A percentile compares a stretch with the other conserved stretches of the same genome.
These are phyloP conservation scores for Lodderomyces pseudojiufengensis DNA, from an alignment of 1,139 yeast species.

Conservation along the genomic window DNA sequence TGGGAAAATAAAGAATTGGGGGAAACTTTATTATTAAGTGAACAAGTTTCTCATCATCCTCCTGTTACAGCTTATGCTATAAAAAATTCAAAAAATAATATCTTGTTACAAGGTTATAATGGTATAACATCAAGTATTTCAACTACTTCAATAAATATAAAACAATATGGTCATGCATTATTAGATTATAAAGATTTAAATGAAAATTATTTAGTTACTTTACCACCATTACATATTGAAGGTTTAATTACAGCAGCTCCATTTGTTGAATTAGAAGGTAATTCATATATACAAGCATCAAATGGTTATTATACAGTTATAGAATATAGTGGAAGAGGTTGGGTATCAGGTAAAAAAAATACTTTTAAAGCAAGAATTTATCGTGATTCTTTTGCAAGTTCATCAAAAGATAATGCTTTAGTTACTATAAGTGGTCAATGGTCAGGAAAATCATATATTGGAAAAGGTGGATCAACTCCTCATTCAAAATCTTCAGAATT, in stretches of 20 bases:
- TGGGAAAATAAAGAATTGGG: slow-evolving; percentile 65
- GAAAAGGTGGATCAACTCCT: slow-evolving; percentile 41
- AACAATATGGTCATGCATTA: slow-evolving; percentile 89
- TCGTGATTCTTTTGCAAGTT: slow-evolving; percentile 48
- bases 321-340: slow-evolving; percentile 90
- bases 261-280: slow-evolving; percentile 84
- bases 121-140: slow-evolving; percentile 84
- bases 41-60: slow-evolving; percentile 95
- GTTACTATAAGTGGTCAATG: slow-evolving; percentile 88
- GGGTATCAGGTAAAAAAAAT: slow-evolving; percentile 94
- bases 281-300: slow-evolving; percentile 75
- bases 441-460: slow-evolving; percentile 67
- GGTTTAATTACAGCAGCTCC: slow-evolving; percentile 90
- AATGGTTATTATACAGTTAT: slow-evolving; percentile 70
- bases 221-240: slow-evolving; percentile 94
- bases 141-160: slow-evolving; percentile 70
- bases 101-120: slow-evolving; percentile 79
- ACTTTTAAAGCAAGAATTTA: slow-evolving; percentile 80
- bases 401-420: slow-evolving; percentile 58
- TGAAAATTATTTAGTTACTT: slow-evolving; percentile 76
- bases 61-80: slow-evolving; percentile 89
- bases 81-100: slow-evolving; percentile 64
- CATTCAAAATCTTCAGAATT: slow-evolving; percentile 42
- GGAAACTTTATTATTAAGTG: slow-evolving; percentile 72
- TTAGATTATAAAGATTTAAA: slow-evolving; percentile 55